These are phyloP conservation scores for Lizonia empirigonia DNA, from an alignment of 2,329 filamentous ascomycete genomes.

Conservation along the genomic window DNA sequence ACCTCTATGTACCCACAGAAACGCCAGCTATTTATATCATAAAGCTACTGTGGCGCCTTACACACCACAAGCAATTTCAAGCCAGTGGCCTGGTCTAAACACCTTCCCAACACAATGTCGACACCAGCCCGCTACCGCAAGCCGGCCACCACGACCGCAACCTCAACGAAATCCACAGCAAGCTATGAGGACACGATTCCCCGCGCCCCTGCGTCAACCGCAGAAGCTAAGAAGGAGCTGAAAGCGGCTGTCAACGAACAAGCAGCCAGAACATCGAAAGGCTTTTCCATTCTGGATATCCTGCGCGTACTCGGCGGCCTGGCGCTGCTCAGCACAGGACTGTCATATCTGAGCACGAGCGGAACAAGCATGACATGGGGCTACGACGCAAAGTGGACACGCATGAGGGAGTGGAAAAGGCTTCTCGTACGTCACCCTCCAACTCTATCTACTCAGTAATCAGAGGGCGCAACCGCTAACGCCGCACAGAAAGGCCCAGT, in stretches of 20 bases:
- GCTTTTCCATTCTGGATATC: conserved; percentile 61
- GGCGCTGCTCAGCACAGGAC: conserved; percentile 66
- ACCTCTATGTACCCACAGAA: not conserved
- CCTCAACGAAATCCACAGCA: not conserved
- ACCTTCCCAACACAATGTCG: conserved; percentile 21
- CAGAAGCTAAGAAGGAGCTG: conserved; percentile 33
- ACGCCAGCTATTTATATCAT: not conserved
- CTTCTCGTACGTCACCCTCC: conserved; percentile 32
- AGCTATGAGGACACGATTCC: conserved; percentile 8
- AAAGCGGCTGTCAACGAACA: conserved; percentile 34
- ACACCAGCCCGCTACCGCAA: conserved; percentile 32
- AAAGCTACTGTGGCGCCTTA: no score
- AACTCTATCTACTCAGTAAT: not conserved
- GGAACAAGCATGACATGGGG: conserved; percentile 60
- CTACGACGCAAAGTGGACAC: conserved; percentile 48
- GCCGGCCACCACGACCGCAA: conserved; percentile 17
- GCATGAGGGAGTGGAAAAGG: conserved; percentile 42
- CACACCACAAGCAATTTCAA: no score
- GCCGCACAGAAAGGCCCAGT: conserved; percentile 59
- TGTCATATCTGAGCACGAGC: conserved; percentile 77
- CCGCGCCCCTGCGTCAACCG: conserved; percentile 18
- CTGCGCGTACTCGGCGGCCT: conserved; percentile 72
- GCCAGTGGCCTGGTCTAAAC: no score
- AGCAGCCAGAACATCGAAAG: conserved; percentile 27
- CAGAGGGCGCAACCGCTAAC: no score